phyloP scores from a whole-genome alignment of 2,329 filamentous ascomycete genomes.

The Alternaria panax region DNA sequence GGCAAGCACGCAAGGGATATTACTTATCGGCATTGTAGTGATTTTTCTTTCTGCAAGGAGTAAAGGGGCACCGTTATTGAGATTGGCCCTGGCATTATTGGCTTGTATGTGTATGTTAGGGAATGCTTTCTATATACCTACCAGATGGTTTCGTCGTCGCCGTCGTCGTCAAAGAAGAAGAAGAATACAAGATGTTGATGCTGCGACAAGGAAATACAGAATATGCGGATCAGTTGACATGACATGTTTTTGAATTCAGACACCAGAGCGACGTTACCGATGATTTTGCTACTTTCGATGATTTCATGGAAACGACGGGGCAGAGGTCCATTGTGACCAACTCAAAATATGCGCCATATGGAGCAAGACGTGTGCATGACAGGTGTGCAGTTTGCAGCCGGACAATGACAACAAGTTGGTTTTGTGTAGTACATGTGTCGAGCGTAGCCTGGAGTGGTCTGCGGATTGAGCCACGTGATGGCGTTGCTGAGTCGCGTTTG shows the following conservation, averaged over 20 bases:
- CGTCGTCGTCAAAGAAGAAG: too few relatives aligned
- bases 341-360: neutral
- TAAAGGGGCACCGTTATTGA: neutral
- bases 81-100: neutral
- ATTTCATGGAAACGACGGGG: too few relatives aligned
- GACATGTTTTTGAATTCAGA: too few relatives aligned
- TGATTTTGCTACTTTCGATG: too few relatives aligned
- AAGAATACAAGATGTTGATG: conserved; percentile 1
- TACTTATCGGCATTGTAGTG: conserved; percentile 4
- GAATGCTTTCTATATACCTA: conserved; percentile 1
- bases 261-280: too few relatives aligned
- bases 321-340: too few relatives aligned
- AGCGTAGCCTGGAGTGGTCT: too few relatives aligned
- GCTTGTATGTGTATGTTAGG: neutral
- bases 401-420: neutral
- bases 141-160: neutral
- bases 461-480: neutral
- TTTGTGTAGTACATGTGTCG: neutral
- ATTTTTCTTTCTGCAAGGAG: neutral
- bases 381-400: neutral
- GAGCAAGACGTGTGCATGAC: neutral
- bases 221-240: neutral
- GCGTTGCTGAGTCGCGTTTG: neutral
- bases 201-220: neutral
- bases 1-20: neutral